Base-by-base conservation (phyloP, 1,284 basidiomycete species). In the Athelia sp. region DNA sequence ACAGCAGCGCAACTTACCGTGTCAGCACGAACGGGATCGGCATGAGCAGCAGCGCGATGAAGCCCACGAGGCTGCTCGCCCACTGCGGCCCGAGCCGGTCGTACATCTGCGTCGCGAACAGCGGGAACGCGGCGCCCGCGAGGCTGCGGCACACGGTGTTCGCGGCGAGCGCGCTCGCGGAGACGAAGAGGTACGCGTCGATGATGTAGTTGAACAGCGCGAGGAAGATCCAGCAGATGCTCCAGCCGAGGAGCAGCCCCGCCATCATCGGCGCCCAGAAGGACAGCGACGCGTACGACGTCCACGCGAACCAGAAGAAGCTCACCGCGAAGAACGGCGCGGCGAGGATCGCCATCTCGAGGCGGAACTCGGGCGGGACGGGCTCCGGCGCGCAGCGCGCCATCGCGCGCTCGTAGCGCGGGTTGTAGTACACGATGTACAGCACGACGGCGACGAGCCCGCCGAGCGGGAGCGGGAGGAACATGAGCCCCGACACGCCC, bases 251-350 rank as follows among this genome's bases (percentile, higher is more conserved):
- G 17, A 76, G 49, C 22, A 72, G 51, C 0, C 76, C 76, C 3
- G 79, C 67, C 55, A 78, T 56, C 56, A 84, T 67, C 1, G 84
- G 84, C 0, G 70, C 78, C 73, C 76, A 83, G 54, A 76, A 78
- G 0, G 75, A 75, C 59, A 62, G 51, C 54, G 51, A 52, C 26
- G 57, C 42, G 56, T 43, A 49, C 50, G 44, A 46, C 35, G 49
- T 31, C 26, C 45, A 82, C 62, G 74, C 82, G 57, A 87, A 80
- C 82, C 82, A 82, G 66, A 87, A 87, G 62, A 84, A 81, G 1
- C 81, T 75, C 23, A 74, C 52, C 4, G 81, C 68, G 48, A 84
- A 75, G 4, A 81, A 56, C 0, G 82, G 83, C 0, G 76, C 78
- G 2, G 76, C 79, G 47, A 78, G 59, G 56, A 83, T 66, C 1